Evolutionary conservation across 495 filamentous ascomycete species (phyloP), one percentile per base, ranked within the genome.

Genomic region (Daldinia decipiens): DNA sequence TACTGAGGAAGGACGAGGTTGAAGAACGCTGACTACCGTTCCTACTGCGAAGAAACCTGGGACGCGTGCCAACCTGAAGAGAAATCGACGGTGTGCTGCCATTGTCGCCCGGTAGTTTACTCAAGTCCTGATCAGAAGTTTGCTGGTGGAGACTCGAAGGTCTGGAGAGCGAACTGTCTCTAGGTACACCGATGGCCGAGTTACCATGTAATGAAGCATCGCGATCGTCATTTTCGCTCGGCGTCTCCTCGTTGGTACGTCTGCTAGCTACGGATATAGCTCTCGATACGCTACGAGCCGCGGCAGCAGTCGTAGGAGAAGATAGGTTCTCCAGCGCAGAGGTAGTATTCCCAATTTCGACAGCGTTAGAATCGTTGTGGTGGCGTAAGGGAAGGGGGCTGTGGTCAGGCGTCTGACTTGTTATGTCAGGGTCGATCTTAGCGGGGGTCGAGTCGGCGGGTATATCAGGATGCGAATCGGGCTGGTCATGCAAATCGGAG

Each of bases 1-100:
- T 87, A 51, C 89, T 89, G n/a, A 86, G 79, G 32, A 89, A 82
- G 1, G 92, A 93, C 0, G 94, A 95, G 15, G 87, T 84, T 4
- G 92, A 95, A 24, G 92, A 93, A 31, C 90, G 88, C 78, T 93
- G 87, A 68, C 91, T 90, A n/a, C 86, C 86, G 72, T 92, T 87
- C 26, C 93, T 88, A 74, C 87, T 92, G 39, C 84, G 87, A 34
- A 95, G 78, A 76, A 88, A 95, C 71, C 89, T 92, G 1, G 92
- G 93, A 26, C 92, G 83, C 61, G 81, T 82, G 15, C 65, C 72
- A 55, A 86, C 68, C 66, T 79, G 74, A 63, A 82, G 67, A 70
- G 82, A 68, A 73, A 64, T 65, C n/a, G 68, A 70, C 0, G 45
- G 53, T 15, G 74, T 76, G 52, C 74, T 72, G 4, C 82, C 73